Evolutionary conservation across 305 asterid species (phyloP).

Genomic region (Fraxinus dipetala): DNA sequence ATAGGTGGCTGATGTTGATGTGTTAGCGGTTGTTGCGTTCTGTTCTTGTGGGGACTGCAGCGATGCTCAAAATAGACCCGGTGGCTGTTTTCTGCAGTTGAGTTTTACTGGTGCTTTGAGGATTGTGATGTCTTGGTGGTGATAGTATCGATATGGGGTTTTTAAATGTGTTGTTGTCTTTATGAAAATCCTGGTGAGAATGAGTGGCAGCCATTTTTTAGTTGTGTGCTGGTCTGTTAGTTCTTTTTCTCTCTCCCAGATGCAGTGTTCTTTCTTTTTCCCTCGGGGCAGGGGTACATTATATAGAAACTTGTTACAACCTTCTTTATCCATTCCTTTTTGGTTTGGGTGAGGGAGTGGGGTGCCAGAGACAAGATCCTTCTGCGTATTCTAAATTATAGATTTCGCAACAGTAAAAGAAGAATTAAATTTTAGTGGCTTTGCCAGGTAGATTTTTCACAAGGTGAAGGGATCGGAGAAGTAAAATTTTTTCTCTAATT

Average conservation of each 20-base stretch:
- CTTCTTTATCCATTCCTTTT: background rate
- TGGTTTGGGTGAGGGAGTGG: background rate
- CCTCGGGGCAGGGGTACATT: background rate
- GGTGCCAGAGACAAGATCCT: background rate
- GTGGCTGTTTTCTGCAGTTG: background rate
- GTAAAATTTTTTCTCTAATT: background rate
- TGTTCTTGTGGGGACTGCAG: background rate
- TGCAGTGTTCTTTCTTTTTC: background rate
- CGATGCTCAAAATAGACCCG: background rate
- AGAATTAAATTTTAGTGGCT: background rate
- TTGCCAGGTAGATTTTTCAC: background rate
- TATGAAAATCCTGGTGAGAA: background rate
- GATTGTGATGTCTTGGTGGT: background rate
- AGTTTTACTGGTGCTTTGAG: background rate
- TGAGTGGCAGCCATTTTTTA: background rate
- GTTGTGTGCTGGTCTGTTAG: background rate
- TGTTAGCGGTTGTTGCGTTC: background rate
- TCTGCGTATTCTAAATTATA: background rate
- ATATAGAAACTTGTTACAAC: background rate
- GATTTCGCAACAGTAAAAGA: background rate
- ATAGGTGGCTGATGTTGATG: background rate
- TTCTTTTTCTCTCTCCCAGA: background rate
- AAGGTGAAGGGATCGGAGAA: background rate
- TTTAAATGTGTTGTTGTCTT: background rate
- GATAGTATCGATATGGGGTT: background rate